Conservation (phyloP, 2,329 filamentous ascomycete species). For the Monosporascus sp. region DNA sequence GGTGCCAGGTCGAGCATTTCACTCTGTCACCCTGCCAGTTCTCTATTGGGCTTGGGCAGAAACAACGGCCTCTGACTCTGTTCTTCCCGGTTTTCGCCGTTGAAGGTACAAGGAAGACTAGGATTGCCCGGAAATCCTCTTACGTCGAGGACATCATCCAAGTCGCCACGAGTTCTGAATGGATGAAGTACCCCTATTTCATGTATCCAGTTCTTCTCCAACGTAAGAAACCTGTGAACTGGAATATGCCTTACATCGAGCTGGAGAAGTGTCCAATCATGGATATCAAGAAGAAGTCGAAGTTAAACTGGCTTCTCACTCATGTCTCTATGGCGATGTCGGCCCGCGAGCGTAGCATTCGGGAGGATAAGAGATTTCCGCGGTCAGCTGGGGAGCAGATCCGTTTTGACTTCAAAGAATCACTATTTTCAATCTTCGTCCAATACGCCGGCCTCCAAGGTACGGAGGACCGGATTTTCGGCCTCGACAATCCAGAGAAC, state of each 20-base stretch:
- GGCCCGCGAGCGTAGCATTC: constrained; percentile 6
- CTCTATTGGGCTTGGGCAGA: constrained; percentile 31
- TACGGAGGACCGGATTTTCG: constrained; percentile 36
- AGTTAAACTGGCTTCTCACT: neutral
- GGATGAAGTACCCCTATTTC: constrained; percentile 1
- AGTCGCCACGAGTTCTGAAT: constrained; percentile 14
- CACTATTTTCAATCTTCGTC: constrained; percentile 40
- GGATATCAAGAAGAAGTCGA: neutral
- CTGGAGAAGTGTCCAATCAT: constrained; percentile 5
- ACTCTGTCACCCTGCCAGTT: constrained; percentile 30
- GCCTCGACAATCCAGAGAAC: constrained; percentile 28
- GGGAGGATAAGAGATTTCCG: neutral
- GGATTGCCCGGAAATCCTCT: constrained; percentile 36
- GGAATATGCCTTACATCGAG: constrained; percentile 12
- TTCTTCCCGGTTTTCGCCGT: constrained; percentile 34
- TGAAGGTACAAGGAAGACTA: constrained; percentile 25
- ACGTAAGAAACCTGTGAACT: constrained; percentile 1
- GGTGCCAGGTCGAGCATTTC: constrained; percentile 6
- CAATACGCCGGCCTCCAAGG: constrained; percentile 37
- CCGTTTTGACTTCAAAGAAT: constrained; percentile 42
- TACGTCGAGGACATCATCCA: constrained; percentile 38
- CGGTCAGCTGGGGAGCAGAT: constrained; percentile 19
- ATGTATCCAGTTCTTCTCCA: constrained; percentile 8
- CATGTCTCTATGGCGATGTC: constrained; percentile 8
- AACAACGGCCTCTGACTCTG: constrained; percentile 22